Conservation (phyloP, 768 basidiomycete genomes). For the Coprinopsis sp. region DNA sequence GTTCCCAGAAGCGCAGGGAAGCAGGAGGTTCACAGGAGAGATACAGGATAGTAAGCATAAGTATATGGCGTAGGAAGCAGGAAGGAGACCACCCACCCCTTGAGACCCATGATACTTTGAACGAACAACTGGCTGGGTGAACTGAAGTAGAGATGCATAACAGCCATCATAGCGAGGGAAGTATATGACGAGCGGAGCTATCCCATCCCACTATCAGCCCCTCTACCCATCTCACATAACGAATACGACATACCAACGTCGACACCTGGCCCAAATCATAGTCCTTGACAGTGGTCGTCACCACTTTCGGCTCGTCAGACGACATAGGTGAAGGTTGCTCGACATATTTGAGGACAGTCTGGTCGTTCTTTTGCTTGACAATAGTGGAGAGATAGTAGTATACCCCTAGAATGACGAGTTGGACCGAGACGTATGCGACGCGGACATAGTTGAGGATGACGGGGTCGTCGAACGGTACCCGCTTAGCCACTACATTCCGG, state of each 20-base stretch:
- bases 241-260: too few relatives aligned
- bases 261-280: conserved; percentile 89
- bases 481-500: conserved; percentile 69
- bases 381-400: conserved; percentile 80
- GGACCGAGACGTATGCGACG: conserved; percentile 73
- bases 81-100: too few relatives aligned
- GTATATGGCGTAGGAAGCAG: too few relatives aligned
- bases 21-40: too few relatives aligned
- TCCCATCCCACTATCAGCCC: too few relatives aligned
- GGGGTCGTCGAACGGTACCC: conserved; percentile 88
- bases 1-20: too few relatives aligned
- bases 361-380: conserved; percentile 94
- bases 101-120: conserved; percentile 92
- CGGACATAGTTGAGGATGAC: conserved; percentile 77
- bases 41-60: too few relatives aligned
- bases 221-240: too few relatives aligned
- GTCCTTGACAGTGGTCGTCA: conserved; percentile 90
- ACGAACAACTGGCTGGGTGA: conserved; percentile 96
- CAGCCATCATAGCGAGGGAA: conserved; percentile 82
- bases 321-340: conserved; percentile 72
- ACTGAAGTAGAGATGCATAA: conserved; percentile 93
- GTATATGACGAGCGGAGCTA: conserved; percentile 66
- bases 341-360: conserved; percentile 94
- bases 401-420: conserved; percentile 61
- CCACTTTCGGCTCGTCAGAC: conserved; percentile 61